Evolutionary conservation across 352 stramenopile genomes (phyloP), one percentile per base, ranked within the genome.

Genomic region (Phytophthora aleatoria): DNA sequence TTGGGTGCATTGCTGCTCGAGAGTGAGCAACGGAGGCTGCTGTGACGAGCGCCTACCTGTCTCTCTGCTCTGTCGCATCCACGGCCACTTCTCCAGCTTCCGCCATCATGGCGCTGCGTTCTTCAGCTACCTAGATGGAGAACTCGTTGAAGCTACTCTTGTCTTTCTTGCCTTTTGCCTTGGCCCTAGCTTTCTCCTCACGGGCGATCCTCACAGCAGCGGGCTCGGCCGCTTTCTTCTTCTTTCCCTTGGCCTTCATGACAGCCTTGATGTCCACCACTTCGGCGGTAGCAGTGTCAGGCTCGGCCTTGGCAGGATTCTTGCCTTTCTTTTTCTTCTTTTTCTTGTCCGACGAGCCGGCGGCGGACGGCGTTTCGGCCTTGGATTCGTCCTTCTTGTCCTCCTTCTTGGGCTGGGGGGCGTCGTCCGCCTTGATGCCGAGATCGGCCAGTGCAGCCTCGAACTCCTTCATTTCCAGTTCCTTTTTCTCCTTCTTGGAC

Each of bases 71-170:
- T 50, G 33, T 56, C 39, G 35, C 39, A 54, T 42, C 15, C 50
- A 56, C 26, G 12, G 33, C 50, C 41, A 43, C 44, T 33, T 30
- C 15, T 15, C 24, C 49, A 26, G n/a, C 20, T 20, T 20, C 20
- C 20, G 20, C 50, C 42, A 39, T 24, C 44, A 50, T 33, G 20
- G 9, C 44, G 36, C 56, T 28, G 24, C 45, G 13, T 58, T 58
- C 27, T 66, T 57, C 50, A 24, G 24, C 41, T 63, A 50, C 49
- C 50, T 81, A 91, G 71, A 87, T 82, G 31, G 81, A 92, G 76
- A 92, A 92, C 79, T 92, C 81, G 67, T 92, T 92, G 68, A 91
- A 92, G 36, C 35, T 75, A 52, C 81, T 77, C 72, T 92, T 92
- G 72, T 92, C 84, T 59, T 90, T 87, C 67, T 89, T 89, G 69